phyloP scores from a whole-genome alignment of 2,329 filamentous ascomycete species.

The Akanthomyces dipterigenus region DNA sequence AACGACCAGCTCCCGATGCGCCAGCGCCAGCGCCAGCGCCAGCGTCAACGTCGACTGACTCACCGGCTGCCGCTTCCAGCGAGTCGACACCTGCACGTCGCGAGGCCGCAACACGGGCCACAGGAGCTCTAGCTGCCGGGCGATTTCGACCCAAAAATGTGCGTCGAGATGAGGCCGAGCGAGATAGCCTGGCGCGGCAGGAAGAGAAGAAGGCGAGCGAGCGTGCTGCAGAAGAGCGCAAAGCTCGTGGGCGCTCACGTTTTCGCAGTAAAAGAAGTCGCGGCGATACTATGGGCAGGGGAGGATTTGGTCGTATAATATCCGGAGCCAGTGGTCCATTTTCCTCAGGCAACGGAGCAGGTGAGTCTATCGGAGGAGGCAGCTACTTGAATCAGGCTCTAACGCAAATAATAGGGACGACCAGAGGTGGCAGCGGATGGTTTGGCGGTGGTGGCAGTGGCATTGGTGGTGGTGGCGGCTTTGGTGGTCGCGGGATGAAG shows the following conservation, averaged over 20 bases:
- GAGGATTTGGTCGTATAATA: conserved; percentile 30
- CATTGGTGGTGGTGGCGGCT: conserved; percentile 21
- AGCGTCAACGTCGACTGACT: conserved; percentile 15
- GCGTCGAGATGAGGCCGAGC: conserved; percentile 43
- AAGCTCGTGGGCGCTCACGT: conserved; percentile 31
- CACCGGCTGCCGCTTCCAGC: conserved; percentile 14
- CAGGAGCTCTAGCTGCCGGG: conserved; percentile 28
- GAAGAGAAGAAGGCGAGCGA: conserved; percentile 37
- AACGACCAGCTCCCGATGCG: conserved; percentile 16
- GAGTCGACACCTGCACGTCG: conserved; percentile 1
- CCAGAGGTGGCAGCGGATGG: conserved; percentile 13
- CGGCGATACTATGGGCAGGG: conserved; percentile 37
- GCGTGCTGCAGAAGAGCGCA: conserved; percentile 33
- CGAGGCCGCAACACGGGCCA: conserved; percentile 23
- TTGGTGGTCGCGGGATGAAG: conserved; percentile 23
- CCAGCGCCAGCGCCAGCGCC: conserved; percentile 11
- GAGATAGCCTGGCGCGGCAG: conserved; percentile 39
- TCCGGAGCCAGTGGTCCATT: conserved; percentile 34
- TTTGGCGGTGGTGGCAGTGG: conserved; percentile 23
- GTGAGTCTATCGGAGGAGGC: background rate
- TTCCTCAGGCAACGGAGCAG: conserved; percentile 21
- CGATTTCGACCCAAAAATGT: conserved; percentile 43
- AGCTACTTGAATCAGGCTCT: background rate
- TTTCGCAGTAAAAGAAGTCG: conserved; percentile 37
- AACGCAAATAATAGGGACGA: background rate